Evolutionary conservation across 805 yeast genomes (phyloP), one percentile per base, ranked within the genome.

Genomic region (Saccharomycopsis olivae): DNA sequence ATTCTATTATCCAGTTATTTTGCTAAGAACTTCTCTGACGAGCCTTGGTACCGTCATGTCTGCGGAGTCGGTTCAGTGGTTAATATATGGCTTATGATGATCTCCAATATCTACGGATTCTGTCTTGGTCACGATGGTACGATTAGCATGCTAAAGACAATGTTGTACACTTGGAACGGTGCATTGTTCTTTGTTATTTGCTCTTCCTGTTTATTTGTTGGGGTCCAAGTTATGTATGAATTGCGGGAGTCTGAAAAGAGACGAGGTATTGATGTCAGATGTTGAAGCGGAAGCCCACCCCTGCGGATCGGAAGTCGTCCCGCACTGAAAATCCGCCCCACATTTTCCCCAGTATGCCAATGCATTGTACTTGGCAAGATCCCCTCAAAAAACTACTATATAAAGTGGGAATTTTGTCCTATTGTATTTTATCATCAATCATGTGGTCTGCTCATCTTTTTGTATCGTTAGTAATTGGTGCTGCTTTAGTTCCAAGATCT

Each of bases 41-140:
- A 59, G 42, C 69, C 78, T 65, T 78, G 89, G 84, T 92, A 69
- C 58, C 71, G 96, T 49, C 83, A 80, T 54, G 52, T 78, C 11
- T 84, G 95, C 59, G 95, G 87, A 0, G 49, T 74, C 4, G 98
- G 98, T 3, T 95, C 89, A 3, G 94, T 88, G 21, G 53, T 69
- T 17, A 92, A 92, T 57, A 80, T 92, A 42, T 89, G 96, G 95
- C 71, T 89, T 80, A 89, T 92, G 98, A 87, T 92, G 87, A 70
- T 87, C 48, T 97, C 97, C 13, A 92, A 92, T 53, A 61, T 94
- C 39, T 86, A 82, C 53, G 99, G 99, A 0, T 92, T 92, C 59
- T 92, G 96, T 51, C 67, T 92, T 25, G 97, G 96, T 6, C 66
- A 77, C 21, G 95, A 86, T 44, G 99, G 98, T 1, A 76, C 88